Percentiles rank a stretch among this genome's conserved stretches.
Evolutionary conservation across 805 yeast genomes (phyloP).

Genomic region (Debaryomyces castellii): DNA sequence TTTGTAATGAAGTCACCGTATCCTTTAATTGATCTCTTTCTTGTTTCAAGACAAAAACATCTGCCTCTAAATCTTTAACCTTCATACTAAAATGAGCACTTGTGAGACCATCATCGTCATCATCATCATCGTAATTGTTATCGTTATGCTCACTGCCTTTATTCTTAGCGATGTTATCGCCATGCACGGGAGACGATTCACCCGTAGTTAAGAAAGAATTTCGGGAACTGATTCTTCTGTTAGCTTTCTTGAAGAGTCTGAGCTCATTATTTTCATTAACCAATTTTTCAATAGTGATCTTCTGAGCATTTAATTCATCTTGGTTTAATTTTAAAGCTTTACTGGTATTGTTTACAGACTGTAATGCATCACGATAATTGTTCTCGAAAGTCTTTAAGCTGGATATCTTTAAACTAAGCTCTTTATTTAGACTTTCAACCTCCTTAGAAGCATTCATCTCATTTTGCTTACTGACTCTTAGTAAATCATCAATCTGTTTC

Average conservation of each 20-base stretch:
- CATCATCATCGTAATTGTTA: conserved; percentile 17
- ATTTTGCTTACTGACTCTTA: conserved; percentile 46
- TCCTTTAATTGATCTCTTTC: conserved; percentile 80
- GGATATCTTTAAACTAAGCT: conserved; percentile 26
- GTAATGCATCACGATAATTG: conserved; percentile 69
- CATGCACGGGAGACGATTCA: conserved; percentile 17
- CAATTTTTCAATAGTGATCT: conserved; percentile 53
- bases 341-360: conserved; percentile 70
- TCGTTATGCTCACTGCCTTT: conserved; percentile 8
- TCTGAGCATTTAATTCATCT: conserved; percentile 64
- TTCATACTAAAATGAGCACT: conserved; percentile 69
- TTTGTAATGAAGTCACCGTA: conserved; percentile 56
- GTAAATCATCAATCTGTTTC: conserved; percentile 54
- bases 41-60: conserved; percentile 73
- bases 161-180: conserved; percentile 18
- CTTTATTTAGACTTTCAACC: conserved; percentile 27
- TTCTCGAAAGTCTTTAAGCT: conserved; percentile 48
- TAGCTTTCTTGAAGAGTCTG: conserved; percentile 49
- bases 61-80: conserved; percentile 81
- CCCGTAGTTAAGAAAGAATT: conserved; percentile 23
- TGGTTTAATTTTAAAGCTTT: conserved; percentile 74
- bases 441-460: conserved; percentile 37
- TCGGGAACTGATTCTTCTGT: conserved; percentile 33
- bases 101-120: conserved; percentile 28
- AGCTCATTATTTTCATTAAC: conserved; percentile 69